These are phyloP conservation scores for Globisporangium irregulare DNA, from an alignment of 352 stramenopile genomes.

Conservation along the genomic window DNA sequence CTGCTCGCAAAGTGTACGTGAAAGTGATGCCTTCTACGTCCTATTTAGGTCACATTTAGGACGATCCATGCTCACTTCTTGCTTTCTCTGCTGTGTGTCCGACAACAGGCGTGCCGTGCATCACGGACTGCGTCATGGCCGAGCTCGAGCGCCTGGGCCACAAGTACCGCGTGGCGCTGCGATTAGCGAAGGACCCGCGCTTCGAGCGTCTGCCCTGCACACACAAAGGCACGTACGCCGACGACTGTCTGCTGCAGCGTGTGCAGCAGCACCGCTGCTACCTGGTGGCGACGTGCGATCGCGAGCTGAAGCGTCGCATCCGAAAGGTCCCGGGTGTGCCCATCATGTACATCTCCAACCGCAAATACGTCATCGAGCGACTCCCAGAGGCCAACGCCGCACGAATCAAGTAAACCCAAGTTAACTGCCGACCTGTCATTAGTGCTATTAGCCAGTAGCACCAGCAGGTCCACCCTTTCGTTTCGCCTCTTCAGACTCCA, in stretches of 20 bases:
- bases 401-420: conserved; percentile 73
- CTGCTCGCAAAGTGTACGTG: conserved; percentile 97
- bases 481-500: not conserved
- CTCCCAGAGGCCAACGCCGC: conserved; percentile 96
- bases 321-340: conserved; percentile 99
- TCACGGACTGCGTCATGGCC: conserved; percentile 99
- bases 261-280: conserved; percentile 97
- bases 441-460: not conserved
- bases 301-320: conserved; percentile 98
- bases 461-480: not conserved
- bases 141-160: conserved; percentile 99
- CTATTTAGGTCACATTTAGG: not conserved
- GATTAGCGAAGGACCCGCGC: conserved; percentile 96
- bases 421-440: not conserved
- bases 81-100: not conserved
- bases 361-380: conserved; percentile 99
- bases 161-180: conserved; percentile 92
- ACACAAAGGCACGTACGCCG: conserved; percentile 99
- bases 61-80: not conserved
- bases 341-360: conserved; percentile 99
- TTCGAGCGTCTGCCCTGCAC: conserved; percentile 98
- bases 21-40: not conserved
- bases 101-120: conserved; percentile 87
- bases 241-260: conserved; percentile 96
- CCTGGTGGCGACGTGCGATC: conserved; percentile 99